Base-by-base conservation (phyloP, 2,329 filamentous ascomycete genomes). In the Phoma sp. region DNA sequence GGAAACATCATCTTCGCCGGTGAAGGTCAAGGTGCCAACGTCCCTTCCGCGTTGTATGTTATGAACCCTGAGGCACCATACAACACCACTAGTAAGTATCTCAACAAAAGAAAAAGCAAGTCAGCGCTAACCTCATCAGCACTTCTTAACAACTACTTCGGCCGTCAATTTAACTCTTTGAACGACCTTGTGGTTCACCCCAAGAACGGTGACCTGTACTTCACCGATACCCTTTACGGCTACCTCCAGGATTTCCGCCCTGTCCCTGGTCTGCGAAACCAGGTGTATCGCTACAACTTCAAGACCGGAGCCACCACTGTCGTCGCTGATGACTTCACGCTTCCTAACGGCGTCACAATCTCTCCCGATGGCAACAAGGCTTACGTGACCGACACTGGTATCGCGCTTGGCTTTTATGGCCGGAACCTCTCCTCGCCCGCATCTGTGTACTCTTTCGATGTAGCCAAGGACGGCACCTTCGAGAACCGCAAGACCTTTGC, bases 91-190 rank as follows among this genome's bases (percentile, higher is more conserved):
- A 66, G 64, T 66, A 57, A 52, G 64, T 51, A 29, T 14, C 13
- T 6, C 23, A 13, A 4, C 3, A 30, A 18, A 24, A 3, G n/a
- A n/a, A 50, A 36, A 10, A 10, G n/a, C 27, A n/a, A 22, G 5
- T 2, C 10, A 9, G 30, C 1, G 7, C 50, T 61, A 47, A 63
- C 14, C 7, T 22, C n/a, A 7, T n/a, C 22, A 66, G 64, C 61
- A 9, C 58, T 67, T 13, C 24, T 67, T 24, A 79, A 80, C 60
- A 80, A 79, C 62, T 80, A 79, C 64, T 79, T 75, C 57, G 78
- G 78, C 22, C 75, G 72, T 57, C 74, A 77, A 59, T 74, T 78
- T 66, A 77, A 74, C 55, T 72, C 68, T 3, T 62, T 77, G 39
- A 73, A 79, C 50, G 77, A 79, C 48, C 52, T 78, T 6, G 64